Evolutionary conservation across 768 basidiomycete genomes (phyloP), one percentile per base, ranked within the genome.

Genomic region (Boletus insuetus): DNA sequence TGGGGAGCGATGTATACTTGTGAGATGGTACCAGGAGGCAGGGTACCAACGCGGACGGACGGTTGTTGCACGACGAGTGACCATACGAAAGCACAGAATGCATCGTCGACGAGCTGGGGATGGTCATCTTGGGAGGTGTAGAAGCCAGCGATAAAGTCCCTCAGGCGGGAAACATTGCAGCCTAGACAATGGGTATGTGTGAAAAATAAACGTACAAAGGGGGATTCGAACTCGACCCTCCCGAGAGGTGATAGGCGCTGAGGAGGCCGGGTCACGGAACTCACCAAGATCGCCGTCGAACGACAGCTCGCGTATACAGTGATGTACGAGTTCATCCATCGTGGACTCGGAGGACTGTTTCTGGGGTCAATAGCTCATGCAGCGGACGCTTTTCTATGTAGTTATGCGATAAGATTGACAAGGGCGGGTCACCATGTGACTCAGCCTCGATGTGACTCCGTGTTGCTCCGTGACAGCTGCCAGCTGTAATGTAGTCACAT

Each of bases 211-310:
- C 73, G 61, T 58, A 56, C 37, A 22, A 52, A n/a, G 51, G 53
- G 73, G 76, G 77, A 62, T 75, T 80, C 78, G 78, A 82, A 79
- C 80, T 64, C 74, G 62, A 60, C 53, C 14, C 49, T 55, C 44
- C 29, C 43, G 39, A 48, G 22, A 26, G 7, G 41, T 9, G 16
- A 39, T 51, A 39, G 41, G 6, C 49, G 56, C 56, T 12, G 42
- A 31, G 11, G 31, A 26, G 24, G 31, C 11, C 35, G 16, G 2
- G 34, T 35, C 24, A 37, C 10, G 20, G 12, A 53, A 81, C 87
- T 76, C 70, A 94, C 93, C 93, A 41, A 91, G 77, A 68, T 94
- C 91, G 6, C 93, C 93, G 64, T 94, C 92, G 71, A 94, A 94
- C 6, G 94, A 84, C 31, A 96, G 77, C 69, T 96, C 91, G 38